Conservation (phyloP, 805 yeast genomes). For the Candida railenensis region DNA sequence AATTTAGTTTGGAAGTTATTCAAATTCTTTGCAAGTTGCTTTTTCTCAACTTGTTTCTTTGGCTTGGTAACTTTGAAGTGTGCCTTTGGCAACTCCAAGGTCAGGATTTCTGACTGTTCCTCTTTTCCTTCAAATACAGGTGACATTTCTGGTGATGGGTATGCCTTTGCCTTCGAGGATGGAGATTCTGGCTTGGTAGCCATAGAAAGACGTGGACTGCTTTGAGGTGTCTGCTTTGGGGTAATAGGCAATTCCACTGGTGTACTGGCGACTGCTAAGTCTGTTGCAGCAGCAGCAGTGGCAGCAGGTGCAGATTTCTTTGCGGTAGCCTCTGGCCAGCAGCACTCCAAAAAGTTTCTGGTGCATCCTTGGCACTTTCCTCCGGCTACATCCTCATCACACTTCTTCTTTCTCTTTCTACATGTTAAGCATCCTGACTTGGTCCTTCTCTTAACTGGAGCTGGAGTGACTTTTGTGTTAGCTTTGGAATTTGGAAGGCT, state of each 20-base stretch:
- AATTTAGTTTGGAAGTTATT: slow-evolving; percentile 7
- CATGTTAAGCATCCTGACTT: slow-evolving; percentile 61
- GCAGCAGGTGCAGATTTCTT: neutral
- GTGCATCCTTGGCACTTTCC: slow-evolving; percentile 47
- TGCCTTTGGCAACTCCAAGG: slow-evolving; percentile 1
- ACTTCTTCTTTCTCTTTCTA: slow-evolving; percentile 62
- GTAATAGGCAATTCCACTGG: neutral
- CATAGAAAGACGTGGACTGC: neutral
- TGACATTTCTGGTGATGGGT: slow-evolving; percentile 7
- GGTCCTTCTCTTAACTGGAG: slow-evolving; percentile 30
- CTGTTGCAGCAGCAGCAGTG: neutral
- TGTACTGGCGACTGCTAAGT: neutral
- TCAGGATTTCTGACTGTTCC: slow-evolving; percentile 2
- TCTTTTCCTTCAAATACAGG: slow-evolving; percentile 2
- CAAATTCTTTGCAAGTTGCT: neutral
- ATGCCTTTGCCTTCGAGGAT: neutral
- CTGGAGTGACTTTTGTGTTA: slow-evolving; percentile 1
- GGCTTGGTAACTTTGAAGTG: slow-evolving; percentile 5
- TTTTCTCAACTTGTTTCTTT: neutral
- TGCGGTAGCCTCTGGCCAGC: slow-evolving; percentile 32
- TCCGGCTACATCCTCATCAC: slow-evolving; percentile 48
- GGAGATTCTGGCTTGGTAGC: slow-evolving; percentile 1
- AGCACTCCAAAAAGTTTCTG: slow-evolving; percentile 43
- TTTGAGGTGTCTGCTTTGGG: neutral
- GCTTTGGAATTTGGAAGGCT: slow-evolving; percentile 19